A percentile compares a stretch with the other conserved stretches of the same genome.
Conservation (phyloP, 2,329 filamentous ascomycete genomes). For the Malbranchea cinnamomea region DNA sequence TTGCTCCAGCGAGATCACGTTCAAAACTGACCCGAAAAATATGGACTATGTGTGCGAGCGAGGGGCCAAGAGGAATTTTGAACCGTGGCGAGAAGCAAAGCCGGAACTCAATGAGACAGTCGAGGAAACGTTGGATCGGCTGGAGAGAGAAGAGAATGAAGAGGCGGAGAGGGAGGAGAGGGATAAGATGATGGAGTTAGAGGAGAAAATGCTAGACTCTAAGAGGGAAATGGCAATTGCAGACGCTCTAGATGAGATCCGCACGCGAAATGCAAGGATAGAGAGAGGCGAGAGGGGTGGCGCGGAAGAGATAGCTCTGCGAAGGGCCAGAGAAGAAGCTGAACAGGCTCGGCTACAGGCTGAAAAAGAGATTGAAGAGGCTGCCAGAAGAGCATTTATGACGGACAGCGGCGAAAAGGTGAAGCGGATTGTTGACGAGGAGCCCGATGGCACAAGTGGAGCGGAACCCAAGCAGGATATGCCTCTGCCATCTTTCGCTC, state of each 20-base stretch:
- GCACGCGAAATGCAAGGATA: slow-evolving; percentile 76
- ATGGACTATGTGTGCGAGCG: slow-evolving; percentile 69
- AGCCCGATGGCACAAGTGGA: slow-evolving; percentile 20
- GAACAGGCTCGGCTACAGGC: slow-evolving; percentile 46
- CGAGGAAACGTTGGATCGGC: slow-evolving; percentile 68
- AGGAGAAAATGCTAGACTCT: slow-evolving; percentile 84
- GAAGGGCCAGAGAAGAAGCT: slow-evolving; percentile 38
- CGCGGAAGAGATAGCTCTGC: slow-evolving; percentile 35
- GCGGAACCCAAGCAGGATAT: slow-evolving; percentile 21
- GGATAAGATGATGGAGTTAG: slow-evolving; percentile 89
- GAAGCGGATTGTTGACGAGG: slow-evolving; percentile 38
- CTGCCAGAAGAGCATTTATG: slow-evolving; percentile 63
- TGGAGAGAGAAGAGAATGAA: slow-evolving; percentile 60
- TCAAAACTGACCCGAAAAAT: slow-evolving; percentile 88
- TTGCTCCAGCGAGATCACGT: slow-evolving; percentile 75
- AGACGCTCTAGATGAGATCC: slow-evolving; percentile 87
- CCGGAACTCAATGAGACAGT: slow-evolving; percentile 56
- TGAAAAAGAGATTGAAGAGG: slow-evolving; percentile 72
- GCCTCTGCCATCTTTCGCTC: slow-evolving; percentile 53
- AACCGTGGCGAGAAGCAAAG: slow-evolving; percentile 66
- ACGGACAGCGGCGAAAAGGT: slow-evolving; percentile 42
- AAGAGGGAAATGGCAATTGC: slow-evolving; percentile 94
- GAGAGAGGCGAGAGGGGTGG: slow-evolving; percentile 59
- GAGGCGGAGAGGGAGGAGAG: slow-evolving; percentile 53
- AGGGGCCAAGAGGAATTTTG: slow-evolving; percentile 84